Evolutionary conservation across 306 rosid genomes (phyloP).

Genomic region (Gillenia trifoliata): DNA sequence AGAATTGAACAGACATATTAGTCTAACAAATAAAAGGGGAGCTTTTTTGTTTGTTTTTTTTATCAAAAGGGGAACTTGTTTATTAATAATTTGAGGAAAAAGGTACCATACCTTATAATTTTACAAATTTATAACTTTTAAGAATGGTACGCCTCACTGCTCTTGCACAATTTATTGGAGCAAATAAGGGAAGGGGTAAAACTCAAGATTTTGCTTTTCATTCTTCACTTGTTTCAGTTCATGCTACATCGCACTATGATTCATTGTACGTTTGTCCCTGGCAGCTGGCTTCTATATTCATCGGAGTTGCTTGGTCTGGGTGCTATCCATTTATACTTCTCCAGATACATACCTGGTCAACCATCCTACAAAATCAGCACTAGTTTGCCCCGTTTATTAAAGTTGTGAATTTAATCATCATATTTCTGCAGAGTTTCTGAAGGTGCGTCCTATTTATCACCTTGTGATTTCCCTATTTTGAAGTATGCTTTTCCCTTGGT

Average conservation of each 20-base stretch:
- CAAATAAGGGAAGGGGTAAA: not conserved
- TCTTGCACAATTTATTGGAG: not conserved
- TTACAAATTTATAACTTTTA: not conserved
- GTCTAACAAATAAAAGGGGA: not conserved
- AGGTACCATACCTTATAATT: not conserved
- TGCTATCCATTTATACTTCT: conserved; percentile 91
- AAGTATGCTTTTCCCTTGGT: not conserved
- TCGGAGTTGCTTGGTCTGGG: conserved; percentile 99
- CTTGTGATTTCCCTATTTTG: not conserved
- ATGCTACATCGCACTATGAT: conserved; percentile 4
- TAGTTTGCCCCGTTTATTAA: not conserved
- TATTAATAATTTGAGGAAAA: too few species aligned
- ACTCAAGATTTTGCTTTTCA: not conserved
- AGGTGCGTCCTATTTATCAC: not conserved
- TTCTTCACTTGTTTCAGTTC: not conserved
- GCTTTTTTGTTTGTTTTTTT: too few species aligned
- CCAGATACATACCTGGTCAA: conserved; percentile 97
- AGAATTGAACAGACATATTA: too few species aligned
- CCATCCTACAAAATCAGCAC: conserved; percentile 81
- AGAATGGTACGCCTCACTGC: not conserved
- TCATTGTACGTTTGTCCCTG: conserved; percentile 22
- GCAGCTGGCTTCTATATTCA: conserved; percentile 97
- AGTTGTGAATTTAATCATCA: not conserved
- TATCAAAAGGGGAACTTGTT: not conserved
- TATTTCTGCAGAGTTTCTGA: not conserved